These are phyloP conservation scores for Aurinia saxatilis DNA, from an alignment of 345 rosid species.

Conservation along the genomic window DNA sequence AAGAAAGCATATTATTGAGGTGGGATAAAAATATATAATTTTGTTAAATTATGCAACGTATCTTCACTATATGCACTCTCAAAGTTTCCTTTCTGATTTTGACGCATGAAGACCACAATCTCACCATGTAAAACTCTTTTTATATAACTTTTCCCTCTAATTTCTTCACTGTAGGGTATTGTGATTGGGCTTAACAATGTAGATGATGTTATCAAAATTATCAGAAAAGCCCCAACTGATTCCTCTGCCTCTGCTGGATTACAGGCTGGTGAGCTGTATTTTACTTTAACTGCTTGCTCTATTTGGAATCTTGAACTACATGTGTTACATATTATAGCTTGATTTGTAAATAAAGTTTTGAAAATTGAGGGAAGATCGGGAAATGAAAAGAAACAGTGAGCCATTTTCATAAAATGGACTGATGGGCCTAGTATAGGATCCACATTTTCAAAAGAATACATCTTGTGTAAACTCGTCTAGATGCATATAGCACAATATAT, in stretches of 20 bases:
- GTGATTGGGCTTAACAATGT: constrained; percentile 75
- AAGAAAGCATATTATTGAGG: constrained; percentile 89
- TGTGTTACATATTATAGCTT: background rate
- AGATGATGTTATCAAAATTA: constrained; percentile 57
- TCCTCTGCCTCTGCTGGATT: constrained; percentile 62
- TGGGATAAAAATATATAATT: constrained; percentile 20
- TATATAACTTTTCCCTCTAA: background rate
- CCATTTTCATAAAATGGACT: background rate
- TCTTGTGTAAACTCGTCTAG: background rate
- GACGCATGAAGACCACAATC: constrained; percentile 6
- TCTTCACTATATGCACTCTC: background rate
- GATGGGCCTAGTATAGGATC: constrained; percentile 3
- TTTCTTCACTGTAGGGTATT: constrained; percentile 55
- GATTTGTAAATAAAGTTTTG: background rate
- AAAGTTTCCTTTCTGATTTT: background rate
- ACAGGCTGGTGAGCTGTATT: constrained; percentile 41
- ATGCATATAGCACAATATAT: background rate
- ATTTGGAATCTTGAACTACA: background rate
- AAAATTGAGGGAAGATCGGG: background rate
- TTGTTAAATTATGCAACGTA: background rate
- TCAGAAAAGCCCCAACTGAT: constrained; percentile 59
- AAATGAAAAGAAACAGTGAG: background rate
- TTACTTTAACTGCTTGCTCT: background rate
- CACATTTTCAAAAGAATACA: constrained; percentile 2
- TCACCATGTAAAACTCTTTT: background rate